Evolutionary conservation across 2,329 filamentous ascomycete species (phyloP), one percentile per base, ranked within the genome.

Genomic region (Celoporthe dispersa): DNA sequence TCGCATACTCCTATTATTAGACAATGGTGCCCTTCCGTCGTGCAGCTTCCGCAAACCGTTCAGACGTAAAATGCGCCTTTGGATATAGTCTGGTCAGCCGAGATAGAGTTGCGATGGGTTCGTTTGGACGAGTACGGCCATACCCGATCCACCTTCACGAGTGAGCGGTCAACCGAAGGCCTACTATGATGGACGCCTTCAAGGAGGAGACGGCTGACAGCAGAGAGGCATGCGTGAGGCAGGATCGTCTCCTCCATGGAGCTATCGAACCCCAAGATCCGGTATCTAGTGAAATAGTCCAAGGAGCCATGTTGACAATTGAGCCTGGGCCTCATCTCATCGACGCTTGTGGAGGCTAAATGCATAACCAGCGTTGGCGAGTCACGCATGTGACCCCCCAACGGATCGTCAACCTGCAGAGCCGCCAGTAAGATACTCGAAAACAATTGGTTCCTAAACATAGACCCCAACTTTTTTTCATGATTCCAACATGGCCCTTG

Each of bases 391-490:
- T 55, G 51, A 55, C 51, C 25, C n/a, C n/a, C 12, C n/a, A 53
- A 7, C 44, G 51, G 51, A 55, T 55, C 51, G 51, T 55, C 51
- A 55, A 55, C 25, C 51, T 55, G 25, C 51, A 55, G 51, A 55
- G 11, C 51, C 51, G 51, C 28, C 28, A 9, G 55, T 35, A 31
- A n/a, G 4, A 60, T 35, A 31, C 55, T 33, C 55, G 55, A 60
- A 35, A 16, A 16, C 55, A 31, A 31, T 60, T 60, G 55, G 31
- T 60, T 31, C 31, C 55, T 35, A 60, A 35, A 60, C 16, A 60
- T 37, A 35, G 31, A 60, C 55, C 55, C 28, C 51, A 55, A 31
- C 1, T 28, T 31, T 31, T 28, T 31, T 31, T 14, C 3, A 60
- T 31, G 12, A 60, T 35, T 60, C 14, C 55, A 60, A 60, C 31